Evolutionary conservation across 2,329 filamentous ascomycete species (phyloP), one percentile per base, ranked within the genome.

Genomic region (Chrysosphaeria jannelii): DNA sequence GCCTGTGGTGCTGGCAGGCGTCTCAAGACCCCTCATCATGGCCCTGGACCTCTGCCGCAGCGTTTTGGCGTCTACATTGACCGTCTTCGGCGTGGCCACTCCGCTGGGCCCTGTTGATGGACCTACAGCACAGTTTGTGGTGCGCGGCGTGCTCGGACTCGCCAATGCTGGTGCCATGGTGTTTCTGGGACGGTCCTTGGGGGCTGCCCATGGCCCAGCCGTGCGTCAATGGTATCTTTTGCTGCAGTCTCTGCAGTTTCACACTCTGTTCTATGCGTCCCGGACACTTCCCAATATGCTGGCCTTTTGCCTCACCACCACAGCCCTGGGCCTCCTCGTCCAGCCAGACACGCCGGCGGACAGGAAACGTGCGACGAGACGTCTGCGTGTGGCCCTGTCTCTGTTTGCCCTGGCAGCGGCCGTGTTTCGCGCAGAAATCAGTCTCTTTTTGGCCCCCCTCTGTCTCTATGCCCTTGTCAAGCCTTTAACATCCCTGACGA

Each of bases 231-330:
- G 81, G 78, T 97, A 71, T 47, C 45, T 69, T 4, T 30, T 74
- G 19, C 52, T 93, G 25, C 69, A 78, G 37, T 59, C 61, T 2
- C 68, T 64, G 41, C 81, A 93, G 43, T 97, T 97, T 38, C 85
- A 97, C 45, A 48, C 89, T 29, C 55, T 85, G 30, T 97, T 76
- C 44, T 97, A 97, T 48, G 69, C 79, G 9, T 85, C 78, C 10
- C 57, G 85, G 29, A 85, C 78, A 3, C 47, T 97, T 32, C 85
- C 85, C 2, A 97, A 97, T 41, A 90, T 88, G 70, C 89, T 91
- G 45, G 79, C 85, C 11, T 85, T 93, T 47, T 61, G 64, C 7
- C 47, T 91, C 28, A 75, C 31, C 8, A 33, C 31, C 13, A 23
- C 25, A 13, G 29, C 27, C 69, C 81, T 50, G 44, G 66, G 53